Evolutionary conservation across 805 yeast species (phyloP).

Genomic region (Metschnikowia cubensis): DNA sequence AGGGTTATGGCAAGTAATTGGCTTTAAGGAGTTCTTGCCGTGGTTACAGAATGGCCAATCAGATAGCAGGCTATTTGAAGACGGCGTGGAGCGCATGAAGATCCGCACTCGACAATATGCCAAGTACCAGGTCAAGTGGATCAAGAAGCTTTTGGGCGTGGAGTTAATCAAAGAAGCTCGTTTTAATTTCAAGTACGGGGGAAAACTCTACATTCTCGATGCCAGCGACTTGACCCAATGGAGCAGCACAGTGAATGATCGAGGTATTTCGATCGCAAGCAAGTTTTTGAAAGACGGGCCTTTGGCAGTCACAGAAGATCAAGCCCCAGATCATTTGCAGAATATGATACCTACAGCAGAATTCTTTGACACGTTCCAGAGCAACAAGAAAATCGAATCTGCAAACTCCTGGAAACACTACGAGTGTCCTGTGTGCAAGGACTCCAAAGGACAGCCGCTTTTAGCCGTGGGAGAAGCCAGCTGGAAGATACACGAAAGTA

Average conservation of each 20-base stretch:
- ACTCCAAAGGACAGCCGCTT: constrained; percentile 49
- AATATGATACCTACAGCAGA: constrained; percentile 25
- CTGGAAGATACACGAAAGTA: constrained; percentile 63
- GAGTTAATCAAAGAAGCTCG: constrained; percentile 50
- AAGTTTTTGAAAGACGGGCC: constrained; percentile 32
- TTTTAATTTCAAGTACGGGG: constrained; percentile 51
- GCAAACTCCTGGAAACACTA: constrained; percentile 60
- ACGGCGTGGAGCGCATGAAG: constrained; percentile 74
- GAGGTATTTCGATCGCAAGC: constrained; percentile 52
- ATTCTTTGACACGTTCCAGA: constrained; percentile 19
- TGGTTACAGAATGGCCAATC: constrained; percentile 41
- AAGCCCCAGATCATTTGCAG: constrained; percentile 26
- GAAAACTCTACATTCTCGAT: constrained; percentile 63
- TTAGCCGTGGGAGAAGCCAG: constrained; percentile 70
- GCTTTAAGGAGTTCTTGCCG: constrained; percentile 84
- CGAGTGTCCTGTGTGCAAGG: constrained; percentile 62
- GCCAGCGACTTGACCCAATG: constrained; percentile 70
- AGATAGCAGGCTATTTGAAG: constrained; percentile 24
- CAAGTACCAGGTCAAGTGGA: constrained; percentile 87
- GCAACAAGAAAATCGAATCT: constrained; percentile 38
- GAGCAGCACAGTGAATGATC: constrained; percentile 49
- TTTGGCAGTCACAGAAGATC: constrained; percentile 19
- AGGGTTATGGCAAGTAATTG: constrained; percentile 94
- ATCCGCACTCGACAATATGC: constrained; percentile 82
- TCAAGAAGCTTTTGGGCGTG: constrained; percentile 61